Evolutionary conservation across 2,329 filamentous ascomycete genomes (phyloP).

Genomic region (Fusarium cyanostomum): DNA sequence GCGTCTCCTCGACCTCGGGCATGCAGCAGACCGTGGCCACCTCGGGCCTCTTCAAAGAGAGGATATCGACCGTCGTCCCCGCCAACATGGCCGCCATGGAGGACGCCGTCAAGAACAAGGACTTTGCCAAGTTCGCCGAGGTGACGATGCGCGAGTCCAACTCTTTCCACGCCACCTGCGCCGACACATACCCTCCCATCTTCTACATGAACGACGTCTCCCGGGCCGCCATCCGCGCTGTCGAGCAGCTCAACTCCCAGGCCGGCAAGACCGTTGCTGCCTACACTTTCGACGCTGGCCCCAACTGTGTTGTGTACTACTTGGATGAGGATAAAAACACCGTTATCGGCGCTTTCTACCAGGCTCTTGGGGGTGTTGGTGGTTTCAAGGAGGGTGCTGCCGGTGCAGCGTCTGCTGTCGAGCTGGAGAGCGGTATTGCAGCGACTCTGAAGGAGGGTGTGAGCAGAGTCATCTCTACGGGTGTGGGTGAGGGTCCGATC

Average conservation of each 20-base stretch:
- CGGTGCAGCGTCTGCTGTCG: constrained; percentile 62
- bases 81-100: constrained; percentile 86
- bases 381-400: constrained; percentile 75
- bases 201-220: constrained; percentile 98
- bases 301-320: constrained; percentile 97
- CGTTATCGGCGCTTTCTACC: constrained; percentile 82
- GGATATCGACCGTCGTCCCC: constrained; percentile 81
- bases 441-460: constrained; percentile 79
- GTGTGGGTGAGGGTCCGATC: constrained; percentile 88
- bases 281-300: constrained; percentile 97
- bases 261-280: constrained; percentile 85
- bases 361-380: constrained; percentile 67
- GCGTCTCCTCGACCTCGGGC: constrained; percentile 88
- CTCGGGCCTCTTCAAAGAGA: constrained; percentile 83
- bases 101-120: constrained; percentile 76
- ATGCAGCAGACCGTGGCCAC: constrained; percentile 98
- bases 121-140: constrained; percentile 88
- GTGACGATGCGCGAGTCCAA: constrained; percentile 98
- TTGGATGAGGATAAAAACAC: constrained; percentile 77
- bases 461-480: constrained; percentile 88
- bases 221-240: constrained; percentile 83
- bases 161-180: constrained; percentile 93
- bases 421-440: constrained; percentile 72
- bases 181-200: constrained; percentile 96
- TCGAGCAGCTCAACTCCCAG: constrained; percentile 85